These are phyloP conservation scores for Sphaerulina populicola DNA, from an alignment of 2,329 filamentous ascomycete species.

Conservation along the genomic window DNA sequence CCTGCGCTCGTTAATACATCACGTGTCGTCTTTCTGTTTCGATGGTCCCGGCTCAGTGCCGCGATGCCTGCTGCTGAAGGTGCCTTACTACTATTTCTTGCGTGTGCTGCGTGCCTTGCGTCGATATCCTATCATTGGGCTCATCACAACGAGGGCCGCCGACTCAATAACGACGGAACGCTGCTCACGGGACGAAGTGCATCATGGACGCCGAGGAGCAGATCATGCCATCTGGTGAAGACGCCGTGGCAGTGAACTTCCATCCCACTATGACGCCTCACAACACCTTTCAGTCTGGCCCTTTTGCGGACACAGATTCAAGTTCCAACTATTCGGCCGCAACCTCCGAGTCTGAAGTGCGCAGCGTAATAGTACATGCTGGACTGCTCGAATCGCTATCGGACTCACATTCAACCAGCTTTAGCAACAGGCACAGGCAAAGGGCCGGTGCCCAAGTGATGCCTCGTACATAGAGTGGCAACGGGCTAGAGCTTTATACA, in stretches of 20 bases:
- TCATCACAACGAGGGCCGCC: not conserved
- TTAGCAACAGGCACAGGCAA: not conserved
- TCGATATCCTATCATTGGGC: not conserved
- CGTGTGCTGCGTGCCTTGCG: not conserved
- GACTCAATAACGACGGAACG: constrained; percentile 1
- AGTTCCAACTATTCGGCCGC: constrained; percentile 1
- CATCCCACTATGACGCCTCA: not conserved
- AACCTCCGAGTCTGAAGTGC: not conserved
- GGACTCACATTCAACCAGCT: not conserved
- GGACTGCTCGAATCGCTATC: not conserved
- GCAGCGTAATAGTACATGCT: not conserved
- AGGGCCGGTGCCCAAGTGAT: not conserved
- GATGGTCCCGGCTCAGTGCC: no score
- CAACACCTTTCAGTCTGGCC: not conserved
- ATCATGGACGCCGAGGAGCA: constrained; percentile 7
- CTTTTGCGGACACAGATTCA: not conserved
- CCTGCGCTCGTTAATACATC: no score
- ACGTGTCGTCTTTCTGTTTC: no score
- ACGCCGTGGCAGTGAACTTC: not conserved
- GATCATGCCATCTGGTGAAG: not conserved
- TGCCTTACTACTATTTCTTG: not conserved
- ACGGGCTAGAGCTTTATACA: constrained; percentile 6
- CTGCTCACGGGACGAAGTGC: constrained; percentile 5
- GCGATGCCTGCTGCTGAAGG: not conserved
- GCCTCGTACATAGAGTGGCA: constrained; percentile 5